Conservation (phyloP, 2,329 filamentous ascomycete species). For the Decorospora gaudefroyi region DNA sequence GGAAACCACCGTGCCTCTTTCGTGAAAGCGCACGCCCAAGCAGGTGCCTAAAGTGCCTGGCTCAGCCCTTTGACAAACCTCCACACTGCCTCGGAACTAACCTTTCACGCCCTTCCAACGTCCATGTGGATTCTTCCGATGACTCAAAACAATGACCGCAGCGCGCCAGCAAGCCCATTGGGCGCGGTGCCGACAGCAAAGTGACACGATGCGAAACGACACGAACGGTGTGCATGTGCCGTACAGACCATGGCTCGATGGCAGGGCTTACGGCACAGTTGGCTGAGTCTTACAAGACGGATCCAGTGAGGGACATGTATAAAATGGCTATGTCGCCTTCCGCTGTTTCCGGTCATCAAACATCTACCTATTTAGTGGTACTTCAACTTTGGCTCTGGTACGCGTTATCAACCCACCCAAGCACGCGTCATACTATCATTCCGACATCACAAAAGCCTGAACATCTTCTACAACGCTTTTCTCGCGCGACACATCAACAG, state of each 20-base stretch:
- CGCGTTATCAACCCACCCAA: too few species aligned
- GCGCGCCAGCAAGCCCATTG: not conserved
- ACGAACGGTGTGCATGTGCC: not conserved
- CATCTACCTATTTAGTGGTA: too few species aligned
- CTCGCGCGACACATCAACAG: not conserved
- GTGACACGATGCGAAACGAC: not conserved
- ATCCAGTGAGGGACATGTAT: not conserved
- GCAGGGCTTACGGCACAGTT: not conserved
- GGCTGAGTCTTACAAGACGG: not conserved
- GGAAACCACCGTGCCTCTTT: not conserved
- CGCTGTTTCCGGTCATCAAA: not conserved
- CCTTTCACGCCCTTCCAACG: slow-evolving; percentile 1
- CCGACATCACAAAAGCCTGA: too few species aligned
- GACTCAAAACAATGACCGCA: not conserved
- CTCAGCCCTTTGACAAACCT: not conserved
- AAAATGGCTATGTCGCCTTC: slow-evolving; percentile 5
- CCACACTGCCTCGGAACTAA: not conserved
- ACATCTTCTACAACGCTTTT: too few species aligned
- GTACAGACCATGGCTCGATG: not conserved
- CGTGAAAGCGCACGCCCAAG: not conserved
- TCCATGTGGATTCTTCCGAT: not conserved
- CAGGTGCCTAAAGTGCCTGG: not conserved
- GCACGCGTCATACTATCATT: too few species aligned
- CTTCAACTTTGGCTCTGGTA: too few species aligned
- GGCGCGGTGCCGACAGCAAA: not conserved